Base-by-base conservation (phyloP, 345 rosid genomes). In the Linum lewisii region DNA sequence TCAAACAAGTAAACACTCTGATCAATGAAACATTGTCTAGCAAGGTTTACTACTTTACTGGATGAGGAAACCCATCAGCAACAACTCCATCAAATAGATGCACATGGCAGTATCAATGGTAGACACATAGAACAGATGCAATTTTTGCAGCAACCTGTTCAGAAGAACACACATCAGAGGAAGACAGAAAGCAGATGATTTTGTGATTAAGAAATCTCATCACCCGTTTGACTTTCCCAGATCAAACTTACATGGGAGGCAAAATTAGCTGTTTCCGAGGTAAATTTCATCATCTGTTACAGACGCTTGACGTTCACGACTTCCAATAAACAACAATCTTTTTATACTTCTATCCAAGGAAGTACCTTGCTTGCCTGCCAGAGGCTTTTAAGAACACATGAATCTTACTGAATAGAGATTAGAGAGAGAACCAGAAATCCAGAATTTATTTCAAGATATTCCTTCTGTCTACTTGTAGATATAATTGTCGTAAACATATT, bases 201-300 rank as follows among this genome's bases (percentile, higher is more conserved):
- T 24, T 54, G 16, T 34, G 61, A 32, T 24, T 54, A 25, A 60
- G 58, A 59, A 52, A 60, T 54, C 44, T 54, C 42, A 32, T 54
- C 49, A 60, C 63, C 10, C 21, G 64, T 71, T 42, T 71, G 72
- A 65, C 77, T 61, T 29, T 23, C 18, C 10, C 6, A 21, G 52
- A 66, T 56, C 70, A 75, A 62, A 36, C 44, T 55, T 57, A 15
- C 47, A 7, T 20, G 14, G 53, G 10, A 34, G 38, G 36, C 58
- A 38, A 60, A 59, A 66, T 15, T 23, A 74, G 44, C 60, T 49
- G 18, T 52, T 64, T 59, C 62, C 66, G 24, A 59, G 21, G 18
- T 20, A 44, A 51, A 8, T n/a, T n/a, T n/a, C n/a, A n/a, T n/a
- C 20, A 49, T 20, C 16, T 15, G 7, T 7, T 13, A 42, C 21